phyloP scores from a whole-genome alignment of 2,329 filamentous ascomycete genomes.

The Sporothrix euskadiensis region DNA sequence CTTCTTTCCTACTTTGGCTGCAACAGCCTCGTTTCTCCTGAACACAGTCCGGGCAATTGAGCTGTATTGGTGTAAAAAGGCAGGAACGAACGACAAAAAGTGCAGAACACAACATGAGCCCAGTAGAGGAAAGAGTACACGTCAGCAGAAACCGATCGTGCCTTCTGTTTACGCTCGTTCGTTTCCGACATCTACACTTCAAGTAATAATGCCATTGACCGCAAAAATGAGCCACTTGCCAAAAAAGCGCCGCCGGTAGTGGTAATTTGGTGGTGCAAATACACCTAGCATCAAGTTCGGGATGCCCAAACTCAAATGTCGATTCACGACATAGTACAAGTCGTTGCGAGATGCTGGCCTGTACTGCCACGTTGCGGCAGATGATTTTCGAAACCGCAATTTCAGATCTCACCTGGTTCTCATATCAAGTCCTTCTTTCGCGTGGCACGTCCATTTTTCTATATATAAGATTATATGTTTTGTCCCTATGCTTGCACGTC shows the following conservation, averaged over 20 bases:
- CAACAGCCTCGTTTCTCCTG: background rate
- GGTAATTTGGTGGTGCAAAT: background rate
- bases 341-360: background rate
- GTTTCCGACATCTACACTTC: background rate
- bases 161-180: background rate
- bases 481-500: background rate
- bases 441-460: background rate
- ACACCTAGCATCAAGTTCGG: background rate
- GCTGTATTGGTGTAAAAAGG: background rate
- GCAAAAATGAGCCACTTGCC: background rate
- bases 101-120: background rate
- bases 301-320: background rate
- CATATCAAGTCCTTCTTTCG: background rate
- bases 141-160: background rate
- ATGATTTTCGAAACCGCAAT: background rate
- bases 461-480: background rate
- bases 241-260: background rate
- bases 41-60: background rate
- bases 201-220: background rate
- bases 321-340: background rate
- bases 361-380: background rate
- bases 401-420: background rate
- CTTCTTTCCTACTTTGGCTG: background rate
- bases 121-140: background rate
- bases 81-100: background rate